A percentile compares a stretch with the other conserved stretches of the same genome.
These are phyloP conservation scores for Ogataea dorogensis DNA, from an alignment of 805 yeast genomes.

Conservation along the genomic window DNA sequence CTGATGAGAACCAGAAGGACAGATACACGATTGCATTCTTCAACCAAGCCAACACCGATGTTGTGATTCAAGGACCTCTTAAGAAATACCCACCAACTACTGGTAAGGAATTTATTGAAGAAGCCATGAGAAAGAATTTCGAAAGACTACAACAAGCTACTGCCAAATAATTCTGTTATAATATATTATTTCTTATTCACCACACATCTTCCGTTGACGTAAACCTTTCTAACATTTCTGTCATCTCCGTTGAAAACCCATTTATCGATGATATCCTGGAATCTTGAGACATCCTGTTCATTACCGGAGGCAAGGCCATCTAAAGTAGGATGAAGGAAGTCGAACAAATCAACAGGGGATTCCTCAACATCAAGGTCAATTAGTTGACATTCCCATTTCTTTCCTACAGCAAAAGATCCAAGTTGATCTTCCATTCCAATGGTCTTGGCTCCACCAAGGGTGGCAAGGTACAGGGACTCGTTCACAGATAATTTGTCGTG, in stretches of 20 bases:
- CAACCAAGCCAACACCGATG: conserved; percentile 37
- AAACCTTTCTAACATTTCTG: conserved; percentile 71
- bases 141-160: conserved; percentile 13
- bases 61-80: conserved; percentile 30
- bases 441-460: conserved; percentile 82
- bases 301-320: conserved; percentile 4
- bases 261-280: conserved; percentile 61
- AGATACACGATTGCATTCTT: conserved; percentile 37
- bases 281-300: conserved; percentile 25
- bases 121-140: conserved; percentile 36
- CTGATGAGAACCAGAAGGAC: conserved; percentile 31
- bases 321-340: conserved; percentile 53
- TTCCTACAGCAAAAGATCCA: conserved; percentile 74
- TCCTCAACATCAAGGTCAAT: conserved; percentile 51
- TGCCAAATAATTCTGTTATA: not conserved
- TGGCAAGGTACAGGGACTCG: conserved; percentile 75
- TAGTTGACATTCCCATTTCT: conserved; percentile 77
- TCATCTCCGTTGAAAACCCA: conserved; percentile 93
- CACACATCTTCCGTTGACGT: conserved; percentile 72
- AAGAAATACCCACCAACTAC: conserved; percentile 31
- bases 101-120: conserved; percentile 34
- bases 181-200: conserved; percentile 35
- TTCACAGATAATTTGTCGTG: conserved; percentile 50
- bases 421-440: conserved; percentile 51
- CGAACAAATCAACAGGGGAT: conserved; percentile 69